Percentiles rank a stretch among this genome's conserved stretches.
Conservation (phyloP, 257 asterid species). For the Penstemon davidsonii region DNA sequence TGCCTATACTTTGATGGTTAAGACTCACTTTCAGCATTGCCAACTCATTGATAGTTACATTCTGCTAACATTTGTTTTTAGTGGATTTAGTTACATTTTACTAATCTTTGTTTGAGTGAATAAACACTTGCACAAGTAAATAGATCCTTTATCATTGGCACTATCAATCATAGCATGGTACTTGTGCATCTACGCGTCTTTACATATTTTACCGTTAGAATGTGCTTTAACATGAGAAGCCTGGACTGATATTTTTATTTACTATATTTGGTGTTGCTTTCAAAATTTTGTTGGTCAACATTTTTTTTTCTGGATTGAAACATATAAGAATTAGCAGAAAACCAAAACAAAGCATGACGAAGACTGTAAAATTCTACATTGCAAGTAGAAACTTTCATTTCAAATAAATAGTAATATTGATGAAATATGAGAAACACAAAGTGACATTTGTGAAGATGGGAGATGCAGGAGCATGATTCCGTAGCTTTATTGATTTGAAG, state of each 20-base stretch:
- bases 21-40: constrained; percentile 30
- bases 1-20: constrained; percentile 39
- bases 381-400: no score
- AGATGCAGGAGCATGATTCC: no score
- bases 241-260: not conserved
- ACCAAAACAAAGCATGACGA: not conserved
- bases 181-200: not conserved
- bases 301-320: not conserved
- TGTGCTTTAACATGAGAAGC: not conserved
- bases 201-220: not conserved
- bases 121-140: not conserved
- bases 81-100: not conserved
- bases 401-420: no score
- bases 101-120: constrained; percentile 2
- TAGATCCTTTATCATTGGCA: no score
- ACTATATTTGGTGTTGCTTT: not conserved
- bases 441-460: no score
- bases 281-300: not conserved
- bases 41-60: constrained; percentile 21
- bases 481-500: no score
- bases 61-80: constrained; percentile 7
- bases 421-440: no score
- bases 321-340: not conserved
- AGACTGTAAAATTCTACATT: not conserved
- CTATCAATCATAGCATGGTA: no score